Evolutionary conservation across 1,284 basidiomycete genomes (phyloP).

Genomic region (Ceratorhiza oryzae-sativae): DNA sequence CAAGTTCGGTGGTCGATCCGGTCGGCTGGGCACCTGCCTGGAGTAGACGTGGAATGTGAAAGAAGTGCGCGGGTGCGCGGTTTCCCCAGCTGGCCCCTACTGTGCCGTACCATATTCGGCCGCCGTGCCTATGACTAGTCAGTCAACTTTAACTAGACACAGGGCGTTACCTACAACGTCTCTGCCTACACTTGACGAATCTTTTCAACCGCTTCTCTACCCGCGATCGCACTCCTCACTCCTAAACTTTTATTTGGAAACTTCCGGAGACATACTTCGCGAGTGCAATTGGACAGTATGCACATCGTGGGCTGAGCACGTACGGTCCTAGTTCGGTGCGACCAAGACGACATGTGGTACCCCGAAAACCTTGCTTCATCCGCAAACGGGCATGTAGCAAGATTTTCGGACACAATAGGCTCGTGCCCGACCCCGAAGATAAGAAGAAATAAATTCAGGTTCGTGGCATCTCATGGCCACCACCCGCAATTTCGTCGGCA

Average conservation of each 20-base stretch:
- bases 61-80: constrained; percentile 3
- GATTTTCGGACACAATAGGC: constrained; percentile 1
- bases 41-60: not conserved
- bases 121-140: not conserved
- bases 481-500: not conserved
- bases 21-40: not conserved
- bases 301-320: not conserved
- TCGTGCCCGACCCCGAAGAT: constrained; percentile 2
- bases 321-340: not conserved
- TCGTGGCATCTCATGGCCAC: not conserved
- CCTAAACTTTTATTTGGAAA: not conserved
- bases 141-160: not conserved
- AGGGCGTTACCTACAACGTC: not conserved
- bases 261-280: not conserved
- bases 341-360: not conserved
- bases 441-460: not conserved
- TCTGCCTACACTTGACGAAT: not conserved
- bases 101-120: not conserved
- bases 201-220: not conserved
- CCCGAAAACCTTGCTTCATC: constrained; percentile 2
- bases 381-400: not conserved
- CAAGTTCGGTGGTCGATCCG: constrained; percentile 21
- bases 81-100: constrained; percentile 8
- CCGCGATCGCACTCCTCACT: not conserved
- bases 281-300: not conserved